These are phyloP conservation scores for Phytophthora capsici DNA, from an alignment of 352 stramenopile species.

Conservation along the genomic window DNA sequence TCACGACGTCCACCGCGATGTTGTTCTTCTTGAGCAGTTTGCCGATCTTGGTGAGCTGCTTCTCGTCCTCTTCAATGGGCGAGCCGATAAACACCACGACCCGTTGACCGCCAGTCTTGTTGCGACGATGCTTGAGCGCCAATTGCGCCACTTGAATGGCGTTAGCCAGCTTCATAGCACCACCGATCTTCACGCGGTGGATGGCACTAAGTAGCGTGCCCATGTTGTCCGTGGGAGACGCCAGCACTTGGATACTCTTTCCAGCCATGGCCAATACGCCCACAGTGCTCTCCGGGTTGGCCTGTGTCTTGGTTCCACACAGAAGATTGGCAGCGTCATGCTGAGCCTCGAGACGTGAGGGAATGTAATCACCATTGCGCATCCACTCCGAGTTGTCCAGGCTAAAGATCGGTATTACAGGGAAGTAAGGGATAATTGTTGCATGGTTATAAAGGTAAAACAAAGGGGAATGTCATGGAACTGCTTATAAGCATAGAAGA, in stretches of 20 bases:
- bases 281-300: constrained; percentile 98
- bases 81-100: constrained; percentile 98
- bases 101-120: constrained; percentile 95
- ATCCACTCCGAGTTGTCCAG: constrained; percentile 99
- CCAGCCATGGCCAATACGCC: constrained; percentile 96
- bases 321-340: constrained; percentile 98
- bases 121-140: constrained; percentile 98
- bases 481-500: background rate
- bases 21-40: constrained; percentile 99
- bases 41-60: constrained; percentile 94
- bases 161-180: constrained; percentile 94
- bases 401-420: constrained; percentile 37
- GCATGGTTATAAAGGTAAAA: background rate
- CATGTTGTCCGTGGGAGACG: constrained; percentile 98
- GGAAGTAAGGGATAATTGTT: background rate
- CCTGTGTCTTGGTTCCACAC: constrained; percentile 96
- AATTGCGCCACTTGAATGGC: constrained; percentile 97
- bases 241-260: constrained; percentile 93
- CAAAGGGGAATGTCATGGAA: constrained; percentile 2
- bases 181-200: constrained; percentile 91
- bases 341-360: constrained; percentile 97
- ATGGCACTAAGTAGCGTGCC: constrained; percentile 96
- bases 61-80: constrained; percentile 92
- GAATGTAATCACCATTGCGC: constrained; percentile 99
- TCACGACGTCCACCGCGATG: constrained; percentile 98